Conservation (phyloP, 2,329 filamentous ascomycete species). For the Clonostachys chloroleuca region DNA sequence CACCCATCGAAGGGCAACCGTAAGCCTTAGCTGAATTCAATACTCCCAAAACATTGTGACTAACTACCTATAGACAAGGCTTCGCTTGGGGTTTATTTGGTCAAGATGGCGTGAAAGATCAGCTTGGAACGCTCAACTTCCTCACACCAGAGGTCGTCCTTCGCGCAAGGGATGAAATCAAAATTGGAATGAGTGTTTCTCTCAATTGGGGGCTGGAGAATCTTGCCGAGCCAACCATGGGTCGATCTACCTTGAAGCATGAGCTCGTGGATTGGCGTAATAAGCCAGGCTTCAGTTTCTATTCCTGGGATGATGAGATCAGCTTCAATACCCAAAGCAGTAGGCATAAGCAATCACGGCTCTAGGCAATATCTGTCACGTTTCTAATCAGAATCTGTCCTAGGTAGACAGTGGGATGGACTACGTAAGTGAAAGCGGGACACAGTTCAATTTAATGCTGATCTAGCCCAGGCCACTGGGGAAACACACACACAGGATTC, state of each 20-base stretch:
- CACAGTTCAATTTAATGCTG: not conserved
- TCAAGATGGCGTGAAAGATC: constrained; percentile 38
- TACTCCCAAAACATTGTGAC: constrained; percentile 14
- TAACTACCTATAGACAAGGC: constrained; percentile 30
- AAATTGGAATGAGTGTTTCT: constrained; percentile 42
- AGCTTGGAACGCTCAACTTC: constrained; percentile 41
- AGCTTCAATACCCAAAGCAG: constrained; percentile 46
- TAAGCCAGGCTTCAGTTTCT: not conserved
- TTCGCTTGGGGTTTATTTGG: constrained; percentile 47
- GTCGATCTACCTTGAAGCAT: constrained; percentile 1
- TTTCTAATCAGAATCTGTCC: not conserved
- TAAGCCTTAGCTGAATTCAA: too few relatives aligned
- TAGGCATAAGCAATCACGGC: not conserved
- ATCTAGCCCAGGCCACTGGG: constrained; percentile 2
- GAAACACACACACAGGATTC: not conserved
- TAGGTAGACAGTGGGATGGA: constrained; percentile 42
- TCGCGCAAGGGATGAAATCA: constrained; percentile 28
- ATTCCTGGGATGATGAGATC: constrained; percentile 34
- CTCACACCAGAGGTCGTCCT: constrained; percentile 34
- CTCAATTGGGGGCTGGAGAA: constrained; percentile 54
- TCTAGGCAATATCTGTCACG: too few relatives aligned
- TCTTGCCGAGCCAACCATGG: constrained; percentile 19
- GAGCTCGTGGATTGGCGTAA: constrained; percentile 3
- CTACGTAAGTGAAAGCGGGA: not conserved
- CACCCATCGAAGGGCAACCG: too few relatives aligned